Base-by-base conservation (phyloP, 75 land plant species). In the Gnetum montanum region DNA sequence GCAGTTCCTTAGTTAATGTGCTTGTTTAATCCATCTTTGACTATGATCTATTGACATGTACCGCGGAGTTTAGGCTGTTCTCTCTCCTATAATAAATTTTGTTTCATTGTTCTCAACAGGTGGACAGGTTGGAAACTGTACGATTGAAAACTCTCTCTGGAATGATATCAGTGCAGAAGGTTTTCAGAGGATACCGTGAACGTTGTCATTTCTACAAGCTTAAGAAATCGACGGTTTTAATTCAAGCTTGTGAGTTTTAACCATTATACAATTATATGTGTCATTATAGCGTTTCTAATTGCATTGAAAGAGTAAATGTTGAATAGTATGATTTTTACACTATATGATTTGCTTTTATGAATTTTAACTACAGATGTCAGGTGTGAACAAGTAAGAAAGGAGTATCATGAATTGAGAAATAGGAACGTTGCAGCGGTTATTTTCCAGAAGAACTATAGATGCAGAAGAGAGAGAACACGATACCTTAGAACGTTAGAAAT, bases 121-220 rank as follows among this genome's bases (percentile, higher is more conserved):
- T 89, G 79, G 96, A 82, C 16, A 63, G 65, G 20, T 84, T 94
- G 65, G 98, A 94, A 72, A 90, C 82, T 60, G 70, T 81, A 58
- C 72, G 90, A 64, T 67, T 70, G 38, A 74, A 74, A 15, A 90
- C 90, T 10, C 80, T 94, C 22, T 75, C 69, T 66, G 87, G 96
- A 13, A 66, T 89, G 54, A 62, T 85, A 48, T 72, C 74, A 34
- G 78, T 89, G 19, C 98, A 94, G 57, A 83, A 77, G 48, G 70
- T 73, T 40, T 89, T 82, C 50, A 77, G 81, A 83, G 88, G 86
- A 8, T 67, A 85, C 67, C 65, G 60, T 68, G 77, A 71, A 49
- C 86, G 96, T 4, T 11, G 62, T 36, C 53, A 65, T 62, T 72
- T 73, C 45, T 70, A 66, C 66, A 63, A 76, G 43, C 74, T 72